Base-by-base conservation (phyloP, 2,329 filamentous ascomycete species). In the Colletotrichum musae region DNA sequence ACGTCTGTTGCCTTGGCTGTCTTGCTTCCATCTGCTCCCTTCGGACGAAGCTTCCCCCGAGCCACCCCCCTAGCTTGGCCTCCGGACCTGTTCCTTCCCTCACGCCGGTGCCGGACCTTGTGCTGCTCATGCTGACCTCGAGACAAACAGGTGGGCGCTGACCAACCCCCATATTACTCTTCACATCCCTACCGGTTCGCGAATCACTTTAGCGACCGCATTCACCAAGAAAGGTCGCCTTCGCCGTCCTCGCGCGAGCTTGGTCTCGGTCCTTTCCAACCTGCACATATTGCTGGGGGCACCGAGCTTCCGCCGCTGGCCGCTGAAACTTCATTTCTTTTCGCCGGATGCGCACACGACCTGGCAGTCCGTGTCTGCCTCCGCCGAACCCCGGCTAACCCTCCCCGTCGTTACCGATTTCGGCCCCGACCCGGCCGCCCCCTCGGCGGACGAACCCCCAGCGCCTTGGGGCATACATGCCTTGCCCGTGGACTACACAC, bases 221-320 rank as follows among this genome's bases (percentile, higher is more conserved):
- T 82, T 77, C 58, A 91, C 88, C 77, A 80, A 80, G 58, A 87
- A 84, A 41, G 86, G 87, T 12, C 86, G 84, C 16, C 87, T 88
- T 4, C 87, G 83, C 53, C 84, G 89, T 36, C 90, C 92, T 7
- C 79, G 82, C 2, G 84, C 86, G 36, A 92, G 86, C 16, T 78
- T 97, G 52, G 86, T 83, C 26, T 92, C 92, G 4, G 86, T 94
- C 47, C 78, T 98, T 32, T 91, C 92, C 3, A 96, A 97, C 74
- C 80, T 98, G 28, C 93, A 97, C 77, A 84, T 96, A 3, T 85
- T 99, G 0, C 85, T 97, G 1, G 87, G 92, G 0, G 93, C 94
- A 2, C 87, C 89, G 2, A 96, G 93, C 78, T 98, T 98, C 77
- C 83, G 85, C 16, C 85, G 90, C 53, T 97, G 94, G 95, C 95